Evolutionary conservation across 805 yeast genomes (phyloP).

Genomic region (Wickerhamomyces pijperi): DNA sequence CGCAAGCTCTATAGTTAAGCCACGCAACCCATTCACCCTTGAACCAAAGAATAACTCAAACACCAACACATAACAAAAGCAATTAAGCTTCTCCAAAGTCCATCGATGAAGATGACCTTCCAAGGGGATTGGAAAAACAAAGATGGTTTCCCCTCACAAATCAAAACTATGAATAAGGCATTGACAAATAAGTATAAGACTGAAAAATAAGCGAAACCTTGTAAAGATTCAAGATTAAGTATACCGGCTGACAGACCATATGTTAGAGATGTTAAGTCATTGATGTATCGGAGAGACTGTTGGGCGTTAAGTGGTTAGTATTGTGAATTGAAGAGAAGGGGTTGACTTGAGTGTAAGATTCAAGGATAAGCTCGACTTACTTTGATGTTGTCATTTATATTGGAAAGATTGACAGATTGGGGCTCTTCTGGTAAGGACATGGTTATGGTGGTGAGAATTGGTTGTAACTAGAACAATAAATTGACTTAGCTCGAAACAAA

Average conservation of each 20-base stretch:
- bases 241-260: constrained; percentile 16
- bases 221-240: constrained; percentile 13
- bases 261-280: constrained; percentile 15
- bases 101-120: constrained; percentile 7
- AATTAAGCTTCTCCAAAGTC: constrained; percentile 9
- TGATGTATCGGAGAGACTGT: constrained; percentile 13
- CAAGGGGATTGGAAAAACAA: constrained; percentile 10
- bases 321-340: no score
- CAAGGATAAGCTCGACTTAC: no score
- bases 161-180: constrained; percentile 4
- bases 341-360: no score
- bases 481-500: no score
- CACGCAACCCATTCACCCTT: no score
- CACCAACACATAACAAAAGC: constrained; percentile 18
- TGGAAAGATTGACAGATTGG: no score
- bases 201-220: constrained; percentile 14
- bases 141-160: constrained; percentile 3
- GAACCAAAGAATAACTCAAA: constrained; percentile 16
- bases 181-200: constrained; percentile 3
- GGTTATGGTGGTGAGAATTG: no score
- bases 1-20: no score
- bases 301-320: constrained; percentile 1
- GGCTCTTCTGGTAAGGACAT: no score
- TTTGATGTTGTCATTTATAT: no score
- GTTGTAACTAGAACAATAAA: no score